Conservation (phyloP, 2,329 filamentous ascomycete genomes). For the Metarhizium robertsii region DNA sequence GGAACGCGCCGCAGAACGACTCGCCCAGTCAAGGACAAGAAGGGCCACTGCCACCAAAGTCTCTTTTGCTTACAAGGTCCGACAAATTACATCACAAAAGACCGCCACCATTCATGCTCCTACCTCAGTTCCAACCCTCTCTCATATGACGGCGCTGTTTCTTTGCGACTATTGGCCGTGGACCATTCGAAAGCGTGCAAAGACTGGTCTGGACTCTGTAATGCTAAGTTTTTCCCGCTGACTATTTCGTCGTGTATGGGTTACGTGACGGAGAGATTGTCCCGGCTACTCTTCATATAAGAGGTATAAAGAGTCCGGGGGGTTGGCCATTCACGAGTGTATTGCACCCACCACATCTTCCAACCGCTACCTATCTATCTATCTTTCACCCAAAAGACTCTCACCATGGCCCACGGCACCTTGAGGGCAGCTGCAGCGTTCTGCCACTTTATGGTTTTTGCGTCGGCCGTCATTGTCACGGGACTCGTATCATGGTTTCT, state of each 20-base stretch:
- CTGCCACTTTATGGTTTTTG: slow-evolving; percentile 13
- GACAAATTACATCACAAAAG: not conserved
- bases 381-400: not conserved
- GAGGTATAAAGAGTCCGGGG: not conserved
- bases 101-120: not conserved
- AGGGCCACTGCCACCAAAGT: not conserved
- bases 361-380: not conserved
- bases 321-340: not conserved
- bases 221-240: not conserved
- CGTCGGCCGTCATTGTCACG: slow-evolving; percentile 14
- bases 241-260: too few species aligned
- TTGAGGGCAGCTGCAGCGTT: not conserved
- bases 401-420: not conserved
- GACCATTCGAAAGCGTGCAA: not conserved
- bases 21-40: not conserved
- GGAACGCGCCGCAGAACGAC: not conserved
- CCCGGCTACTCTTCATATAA: not conserved
- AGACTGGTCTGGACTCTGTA: not conserved
- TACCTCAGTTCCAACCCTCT: not conserved
- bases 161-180: not conserved
- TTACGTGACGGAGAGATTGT: not conserved
- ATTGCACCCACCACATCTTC: not conserved
- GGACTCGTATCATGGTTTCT: slow-evolving; percentile 15
- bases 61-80: not conserved
- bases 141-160: not conserved